Evolutionary conservation across 2,329 filamentous ascomycete genomes (phyloP), one percentile per base, ranked within the genome.

Genomic region (Emericellopsis cladophorae): DNA sequence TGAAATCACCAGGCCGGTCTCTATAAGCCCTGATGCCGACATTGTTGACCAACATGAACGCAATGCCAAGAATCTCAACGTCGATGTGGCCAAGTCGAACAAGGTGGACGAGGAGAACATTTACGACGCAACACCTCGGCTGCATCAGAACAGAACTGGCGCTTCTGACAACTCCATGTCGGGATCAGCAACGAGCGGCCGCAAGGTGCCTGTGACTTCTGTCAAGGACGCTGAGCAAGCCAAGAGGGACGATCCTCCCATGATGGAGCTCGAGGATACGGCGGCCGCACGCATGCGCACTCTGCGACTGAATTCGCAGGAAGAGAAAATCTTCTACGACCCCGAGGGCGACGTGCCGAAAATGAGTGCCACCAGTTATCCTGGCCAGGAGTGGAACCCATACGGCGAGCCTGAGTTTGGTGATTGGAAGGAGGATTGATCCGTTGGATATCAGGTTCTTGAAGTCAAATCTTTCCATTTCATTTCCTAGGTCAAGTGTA

Each of bases 331-430:
- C 21, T 58, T 65, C 57, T 50, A 55, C 35, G 54, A 59, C 8
- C 59, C 57, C 7, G 54, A 58, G 21, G 59, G 59, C 23, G 58
- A 60, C 40, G 57, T 62, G 51, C 69, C 72, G 11, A 62, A 68
- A 44, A 84, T 84, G 80, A 71, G 66, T 37, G 79, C 78, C 7
- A 79, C 77, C 11, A 78, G 72, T 52, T 84, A 83, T 55, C 80
- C 80, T 0, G 80, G 80, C 0, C 76, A 82, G 59, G 79, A 84
- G 55, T 84, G 80, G 79, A 74, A 74, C 49, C 77, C 77, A 2
- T 74, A 72, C 26, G 58, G 57, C 10, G 54, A 57, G 43, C 46
- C 51, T 5, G 54, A 58, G 14, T 52, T 49, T 36, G 36, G 29
- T 3, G 36, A 42, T 26, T 42, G 36, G 36, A 29, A 21, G 15